Percentiles rank a stretch among this genome's conserved stretches.
Evolutionary conservation across 2,329 filamentous ascomycete species (phyloP).

Genomic region (Neurospora sp.): DNA sequence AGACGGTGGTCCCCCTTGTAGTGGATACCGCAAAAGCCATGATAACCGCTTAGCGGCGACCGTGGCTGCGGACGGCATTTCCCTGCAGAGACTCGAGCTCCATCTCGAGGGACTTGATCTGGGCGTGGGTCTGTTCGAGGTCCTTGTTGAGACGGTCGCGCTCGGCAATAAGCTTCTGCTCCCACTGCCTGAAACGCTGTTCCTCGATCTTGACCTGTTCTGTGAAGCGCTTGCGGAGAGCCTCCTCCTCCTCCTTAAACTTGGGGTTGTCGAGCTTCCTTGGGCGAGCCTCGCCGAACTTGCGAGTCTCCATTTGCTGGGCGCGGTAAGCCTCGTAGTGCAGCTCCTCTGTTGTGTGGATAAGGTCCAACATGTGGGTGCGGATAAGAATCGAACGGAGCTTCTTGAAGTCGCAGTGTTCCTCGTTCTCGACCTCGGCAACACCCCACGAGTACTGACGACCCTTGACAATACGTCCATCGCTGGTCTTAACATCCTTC

Average conservation of each 20-base stretch:
- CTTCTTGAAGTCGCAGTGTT: constrained; percentile 99
- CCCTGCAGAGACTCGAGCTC: constrained; percentile 94
- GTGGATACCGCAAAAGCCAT: not conserved
- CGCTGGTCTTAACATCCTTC: constrained; percentile 95
- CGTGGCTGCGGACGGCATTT: constrained; percentile 79
- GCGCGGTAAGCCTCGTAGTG: constrained; percentile 99
- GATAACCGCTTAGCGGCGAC: constrained; percentile 61
- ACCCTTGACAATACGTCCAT: constrained; percentile 96
- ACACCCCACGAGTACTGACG: constrained; percentile 99
- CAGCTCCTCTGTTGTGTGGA: constrained; percentile 97
- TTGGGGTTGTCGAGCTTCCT: constrained; percentile 99
- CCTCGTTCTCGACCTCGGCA: constrained; percentile 98
- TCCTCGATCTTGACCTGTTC: constrained; percentile 99
- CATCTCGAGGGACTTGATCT: constrained; percentile 81
- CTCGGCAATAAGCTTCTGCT: constrained; percentile 99
- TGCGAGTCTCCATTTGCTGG: constrained; percentile 99
- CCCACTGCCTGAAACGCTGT: constrained; percentile 98
- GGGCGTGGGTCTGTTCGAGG: constrained; percentile 92
- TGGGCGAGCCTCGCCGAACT: constrained; percentile 95
- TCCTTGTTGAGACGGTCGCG: constrained; percentile 99
- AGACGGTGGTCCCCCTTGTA: not conserved
- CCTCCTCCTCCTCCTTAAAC: constrained; percentile 99
- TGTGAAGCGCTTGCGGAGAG: constrained; percentile 95
- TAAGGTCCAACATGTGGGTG: constrained; percentile 98
- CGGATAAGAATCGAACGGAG: constrained; percentile 96